A percentile compares a stretch with the other conserved stretches of the same genome.
These are phyloP conservation scores for Verbena officinalis DNA, from an alignment of 257 asterid species.

Conservation along the genomic window DNA sequence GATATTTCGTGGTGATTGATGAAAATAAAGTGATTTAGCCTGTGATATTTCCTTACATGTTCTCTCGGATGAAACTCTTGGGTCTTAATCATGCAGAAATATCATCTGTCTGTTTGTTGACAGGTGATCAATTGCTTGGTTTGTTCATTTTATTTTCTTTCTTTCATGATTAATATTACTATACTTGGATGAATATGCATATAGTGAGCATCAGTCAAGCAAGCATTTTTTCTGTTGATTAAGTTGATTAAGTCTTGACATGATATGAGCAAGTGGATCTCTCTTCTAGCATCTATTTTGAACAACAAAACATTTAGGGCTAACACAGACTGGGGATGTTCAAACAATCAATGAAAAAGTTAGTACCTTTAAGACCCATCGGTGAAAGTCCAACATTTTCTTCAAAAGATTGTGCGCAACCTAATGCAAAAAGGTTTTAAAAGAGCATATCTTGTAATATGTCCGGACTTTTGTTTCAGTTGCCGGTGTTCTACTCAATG, in stretches of 20 bases:
- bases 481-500: slow-evolving; percentile 6
- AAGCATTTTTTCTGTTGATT: background rate
- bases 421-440: background rate
- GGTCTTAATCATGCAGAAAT: background rate
- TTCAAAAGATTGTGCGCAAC: slow-evolving; percentile 13
- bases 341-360: slow-evolving; percentile 6
- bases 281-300: background rate
- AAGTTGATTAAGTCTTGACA: background rate
- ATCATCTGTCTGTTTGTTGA: background rate
- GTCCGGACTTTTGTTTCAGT: slow-evolving; percentile 14
- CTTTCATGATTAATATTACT: no score
- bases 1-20: background rate
- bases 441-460: slow-evolving; percentile 20
- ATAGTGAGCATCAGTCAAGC: background rate
- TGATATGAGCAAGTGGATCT: background rate
- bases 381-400: slow-evolving; percentile 1
- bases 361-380: slow-evolving; percentile 17
- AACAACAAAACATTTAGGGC: background rate
- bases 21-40: background rate
- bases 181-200: no score
- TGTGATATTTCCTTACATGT: background rate
- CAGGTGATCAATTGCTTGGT: background rate
- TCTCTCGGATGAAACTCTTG: background rate
- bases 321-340: background rate
- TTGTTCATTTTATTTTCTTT: background rate